Base-by-base conservation (phyloP, 352 stramenopile genomes). In the Phytopythium sindhum region DNA sequence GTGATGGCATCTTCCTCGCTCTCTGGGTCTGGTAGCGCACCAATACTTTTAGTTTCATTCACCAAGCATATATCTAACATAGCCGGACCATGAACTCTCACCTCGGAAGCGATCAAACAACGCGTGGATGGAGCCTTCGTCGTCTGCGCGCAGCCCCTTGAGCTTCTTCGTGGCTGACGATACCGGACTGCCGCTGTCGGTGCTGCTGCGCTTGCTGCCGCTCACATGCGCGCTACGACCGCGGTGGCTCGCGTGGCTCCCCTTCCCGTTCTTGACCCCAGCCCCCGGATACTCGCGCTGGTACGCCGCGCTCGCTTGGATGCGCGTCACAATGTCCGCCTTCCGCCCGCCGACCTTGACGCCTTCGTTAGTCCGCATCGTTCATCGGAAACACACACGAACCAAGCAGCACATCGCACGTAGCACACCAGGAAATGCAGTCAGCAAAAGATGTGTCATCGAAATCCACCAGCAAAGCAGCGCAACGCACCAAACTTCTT, bases 301-400 rank as follows among this genome's bases (percentile, higher is more conserved):
- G 45, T 88, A 91, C 39, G 60, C 70, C 24, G 76, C 61, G 64
- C 82, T 81, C n/a, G 70, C 65, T 61, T 88, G 68, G 59, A 95
- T 87, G 24, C 86, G 84, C 57, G 88, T 72, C 14, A 93, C 73
- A 17, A 95, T 71, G 28, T 95, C 86, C 48, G 81, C 81, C 50
- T 95, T 95, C 51, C 82, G 77, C 19, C 86, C 86, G 26, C 82
- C 77, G 2, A 74, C 80, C 37, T 82, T 81, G 33, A 95, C 84
- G 39, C 84, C 86, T 95, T 57, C 33, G 35, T 39, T 45, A 19
- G 52, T 47, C 21, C 41, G 44, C 6, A 31, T 28, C 28, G 10
- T 19, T 19, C 45, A 19, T 52, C 8, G 33, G 33, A 39, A 6
- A 39, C 33, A 39, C 33, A 39, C 33, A 39, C 33, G 19, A 48